phyloP scores from a whole-genome alignment of 2,329 filamentous ascomycete genomes.

The Dactylonectria macrodidyma region DNA sequence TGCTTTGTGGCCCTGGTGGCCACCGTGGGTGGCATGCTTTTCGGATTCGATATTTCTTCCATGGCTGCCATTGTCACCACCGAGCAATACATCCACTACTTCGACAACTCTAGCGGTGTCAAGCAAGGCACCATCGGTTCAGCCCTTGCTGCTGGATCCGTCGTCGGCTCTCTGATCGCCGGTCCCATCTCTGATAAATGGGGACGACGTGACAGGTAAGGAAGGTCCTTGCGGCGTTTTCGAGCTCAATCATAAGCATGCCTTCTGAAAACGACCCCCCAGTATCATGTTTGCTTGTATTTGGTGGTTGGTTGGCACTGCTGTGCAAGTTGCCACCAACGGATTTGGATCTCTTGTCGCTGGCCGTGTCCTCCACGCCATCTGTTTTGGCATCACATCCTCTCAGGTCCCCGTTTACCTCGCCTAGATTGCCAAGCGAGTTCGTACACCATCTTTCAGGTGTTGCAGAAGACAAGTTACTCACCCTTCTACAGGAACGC shows the following conservation, averaged over 20 bases:
- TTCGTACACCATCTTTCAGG: not conserved
- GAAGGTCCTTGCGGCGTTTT: not conserved
- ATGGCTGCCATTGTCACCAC: conserved; percentile 30
- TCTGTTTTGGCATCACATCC: conserved; percentile 28
- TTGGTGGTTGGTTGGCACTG: conserved; percentile 20
- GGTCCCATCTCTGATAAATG: conserved; percentile 31
- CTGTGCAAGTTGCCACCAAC: conserved; percentile 16
- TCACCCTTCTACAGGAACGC: conserved; percentile 18
- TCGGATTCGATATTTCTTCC: conserved; percentile 31
- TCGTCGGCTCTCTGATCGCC: conserved; percentile 29
- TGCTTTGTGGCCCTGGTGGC: conserved; percentile 30
- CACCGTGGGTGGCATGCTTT: conserved; percentile 30
- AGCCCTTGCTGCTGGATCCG: conserved; percentile 31
- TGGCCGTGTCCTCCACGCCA: conserved; percentile 24
- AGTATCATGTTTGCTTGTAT: conserved; percentile 27
- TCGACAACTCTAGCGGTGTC: conserved; percentile 26
- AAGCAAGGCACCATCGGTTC: conserved; percentile 31
- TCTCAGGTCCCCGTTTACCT: conserved; percentile 33
- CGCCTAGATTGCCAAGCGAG: conserved; percentile 32
- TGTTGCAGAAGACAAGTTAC: not conserved
- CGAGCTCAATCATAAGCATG: not conserved
- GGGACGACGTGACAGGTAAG: conserved; percentile 28
- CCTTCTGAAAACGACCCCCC: not conserved
- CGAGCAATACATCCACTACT: conserved; percentile 33
- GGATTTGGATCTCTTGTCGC: conserved; percentile 26